phyloP scores from a whole-genome alignment of 2,329 filamentous ascomycete genomes.

The Colletotrichum brevisporum region DNA sequence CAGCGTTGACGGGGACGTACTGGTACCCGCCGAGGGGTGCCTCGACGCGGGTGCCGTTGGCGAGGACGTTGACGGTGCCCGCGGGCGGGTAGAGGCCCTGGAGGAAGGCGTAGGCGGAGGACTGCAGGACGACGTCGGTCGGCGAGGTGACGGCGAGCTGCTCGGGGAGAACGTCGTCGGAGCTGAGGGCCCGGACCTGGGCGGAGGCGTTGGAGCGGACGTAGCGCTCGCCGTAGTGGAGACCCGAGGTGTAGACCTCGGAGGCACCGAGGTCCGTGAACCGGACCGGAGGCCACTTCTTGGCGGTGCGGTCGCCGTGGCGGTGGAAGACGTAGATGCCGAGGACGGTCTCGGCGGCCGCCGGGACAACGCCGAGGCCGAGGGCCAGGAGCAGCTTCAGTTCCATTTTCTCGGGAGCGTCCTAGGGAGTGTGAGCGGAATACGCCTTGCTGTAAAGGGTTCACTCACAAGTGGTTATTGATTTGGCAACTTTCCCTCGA shows the following conservation, averaged over 20 bases:
- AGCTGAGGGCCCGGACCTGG: conserved; percentile 76
- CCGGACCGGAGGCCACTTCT: conserved; percentile 77
- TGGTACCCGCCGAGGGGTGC: conserved; percentile 86
- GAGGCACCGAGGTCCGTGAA: conserved; percentile 85
- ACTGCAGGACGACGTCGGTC: conserved; percentile 82
- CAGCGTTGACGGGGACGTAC: conserved; percentile 80
- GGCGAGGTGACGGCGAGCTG: conserved; percentile 83
- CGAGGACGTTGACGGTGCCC: conserved; percentile 72
- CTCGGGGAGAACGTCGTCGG: conserved; percentile 74
- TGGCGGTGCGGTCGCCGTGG: conserved; percentile 90
- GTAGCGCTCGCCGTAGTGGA: conserved; percentile 84
- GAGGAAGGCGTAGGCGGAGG: conserved; percentile 83
- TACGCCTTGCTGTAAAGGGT: too few species aligned
- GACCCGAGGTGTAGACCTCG: conserved; percentile 80
- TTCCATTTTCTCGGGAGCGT: conserved; percentile 50
- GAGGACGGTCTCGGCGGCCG: conserved; percentile 76
- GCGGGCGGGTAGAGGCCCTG: conserved; percentile 91
- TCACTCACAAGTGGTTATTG: too few species aligned
- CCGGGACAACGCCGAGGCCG: conserved; percentile 52
- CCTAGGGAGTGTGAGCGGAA: not conserved
- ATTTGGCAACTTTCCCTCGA: too few species aligned
- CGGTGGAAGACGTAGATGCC: conserved; percentile 91
- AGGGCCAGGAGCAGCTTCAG: conserved; percentile 52
- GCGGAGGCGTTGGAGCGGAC: conserved; percentile 71
- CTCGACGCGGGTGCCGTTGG: conserved; percentile 77